Evolutionary conservation across 148 eudicot genomes (phyloP), one percentile per base, ranked within the genome.

Genomic region (Salicornia ramosissima): DNA sequence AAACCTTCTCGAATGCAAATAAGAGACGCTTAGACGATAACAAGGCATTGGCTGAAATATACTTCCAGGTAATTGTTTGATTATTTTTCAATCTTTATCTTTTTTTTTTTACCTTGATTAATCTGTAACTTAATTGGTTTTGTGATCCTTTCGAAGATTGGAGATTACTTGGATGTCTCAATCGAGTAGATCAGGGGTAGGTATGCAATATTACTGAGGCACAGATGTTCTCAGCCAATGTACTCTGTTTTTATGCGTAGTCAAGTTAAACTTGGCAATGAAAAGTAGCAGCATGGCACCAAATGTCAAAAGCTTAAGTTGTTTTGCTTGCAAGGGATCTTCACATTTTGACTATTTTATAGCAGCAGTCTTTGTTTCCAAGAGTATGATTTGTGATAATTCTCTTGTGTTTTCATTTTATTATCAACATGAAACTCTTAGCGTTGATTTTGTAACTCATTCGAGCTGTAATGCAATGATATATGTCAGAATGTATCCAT

Each of bases 161-260:
- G 84, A 74, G 84, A 81, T 67, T 81, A 81, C 77, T 74, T 81
- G 84, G 84, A 81, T 64, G 84, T 81, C 24, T 64, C 84, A 45
- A 78, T 81, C 46, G 76, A 69, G 57, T 81, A 78, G 79, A 68
- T 51, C 24, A 21, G 46, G 26, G 26, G 46, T 57, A 43, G 33
- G 25, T 13, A 46, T 22, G 40, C 11, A 24, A 30, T 26, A 29
- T 15, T 21, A n/a, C 28, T 2, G 33, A 2, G 47, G 33, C 18
- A 43, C 6, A 64, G 57, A 67, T 34, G 54, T 29, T 42, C 7
- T 53, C 33, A 39, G 6, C 50, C 53, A n/a, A 10, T 65, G 74
- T 71, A 71, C 16, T 31, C 24, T 65, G 31, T 11, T 49, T 64
- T 18, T 53, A 15, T 14, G 33, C n/a, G 16, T 36, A 36, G 40